Evolutionary conservation across 1,284 basidiomycete genomes (phyloP), one percentile per base, ranked within the genome.

Genomic region (Pseudozyma tsukubaensis): DNA sequence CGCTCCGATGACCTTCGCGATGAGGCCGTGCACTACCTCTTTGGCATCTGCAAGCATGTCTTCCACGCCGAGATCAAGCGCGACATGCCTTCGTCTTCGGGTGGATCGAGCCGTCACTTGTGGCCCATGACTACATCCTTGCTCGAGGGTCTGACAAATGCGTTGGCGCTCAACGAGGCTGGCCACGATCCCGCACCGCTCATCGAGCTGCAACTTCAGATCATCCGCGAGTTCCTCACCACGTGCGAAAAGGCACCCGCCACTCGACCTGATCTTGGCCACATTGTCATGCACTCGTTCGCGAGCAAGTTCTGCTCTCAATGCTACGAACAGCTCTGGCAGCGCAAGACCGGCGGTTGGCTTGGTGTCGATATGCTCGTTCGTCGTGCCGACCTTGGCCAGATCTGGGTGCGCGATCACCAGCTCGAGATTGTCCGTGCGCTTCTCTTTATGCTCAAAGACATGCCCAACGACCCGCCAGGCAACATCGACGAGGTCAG

Each of bases 361-460:
- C 65, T 79, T 34, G 82, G 80, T 44, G 75, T 84, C 50, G 76
- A 83, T 49, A 77, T 77, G 76, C 61, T 84, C 9, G 70, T 83
- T 10, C 75, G 82, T 11, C 67, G 72, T 12, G 78, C 80, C 35
- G 89, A 91, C 21, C 86, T 97, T 29, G 90, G 89, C 74, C 53
- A 67, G 55, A 59, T 67, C 29, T 97, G 94, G 93, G 88, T 95
- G 51, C 88, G 89, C 67, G 94, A 97, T 60, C 91, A 94, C 50
- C 92, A 97, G 84, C 89, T 93, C 47, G 96, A 99, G 78, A 90
- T 97, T 71, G 90, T 95, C 53, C 91, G 95, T 48, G 94, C 93
- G 5, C 88, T 99, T 36, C 87, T 99, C 48, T 95, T 95, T 82
- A 92, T 96, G 70, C 88, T 99, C 52, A 98, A 99, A 84, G 96